Evolutionary conservation across 805 yeast species (phyloP).

Genomic region (Brettanomyces sp.): DNA sequence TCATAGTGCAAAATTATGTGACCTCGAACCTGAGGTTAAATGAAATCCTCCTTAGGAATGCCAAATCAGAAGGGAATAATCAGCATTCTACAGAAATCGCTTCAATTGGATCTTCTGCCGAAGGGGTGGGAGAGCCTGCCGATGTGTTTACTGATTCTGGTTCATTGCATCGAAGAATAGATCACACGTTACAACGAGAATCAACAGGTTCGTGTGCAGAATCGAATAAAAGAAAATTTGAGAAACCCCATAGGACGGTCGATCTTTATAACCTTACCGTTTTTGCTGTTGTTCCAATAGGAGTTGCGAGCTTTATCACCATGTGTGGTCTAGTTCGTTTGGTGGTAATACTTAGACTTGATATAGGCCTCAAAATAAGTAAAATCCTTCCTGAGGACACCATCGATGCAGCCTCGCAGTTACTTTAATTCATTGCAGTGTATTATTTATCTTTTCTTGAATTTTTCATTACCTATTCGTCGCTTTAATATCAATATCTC

Average conservation of each 20-base stretch:
- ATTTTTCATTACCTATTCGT: not conserved
- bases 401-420: not conserved
- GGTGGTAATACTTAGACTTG: conserved; percentile 65
- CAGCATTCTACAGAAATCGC: not conserved
- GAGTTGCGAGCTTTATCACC: conserved; percentile 86
- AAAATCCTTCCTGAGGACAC: not conserved
- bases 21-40: conserved; percentile 58
- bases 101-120: not conserved
- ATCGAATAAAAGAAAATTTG: conserved; percentile 2
- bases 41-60: not conserved
- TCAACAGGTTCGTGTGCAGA: not conserved
- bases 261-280: conserved; percentile 85
- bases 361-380: conserved; percentile 27
- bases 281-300: conserved; percentile 97
- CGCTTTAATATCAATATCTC: not conserved
- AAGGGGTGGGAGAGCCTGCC: not conserved
- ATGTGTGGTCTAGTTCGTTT: conserved; percentile 78
- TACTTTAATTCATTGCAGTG: too few relatives aligned
- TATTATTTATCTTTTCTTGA: too few relatives aligned
- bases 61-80: not conserved
- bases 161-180: not conserved
- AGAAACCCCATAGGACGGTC: conserved; percentile 53
- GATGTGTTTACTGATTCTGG: not conserved
- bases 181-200: not conserved
- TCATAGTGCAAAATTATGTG: conserved; percentile 79